phyloP scores from a whole-genome alignment of 1,284 basidiomycete genomes.

The Taiwanofungus camphoratus region DNA sequence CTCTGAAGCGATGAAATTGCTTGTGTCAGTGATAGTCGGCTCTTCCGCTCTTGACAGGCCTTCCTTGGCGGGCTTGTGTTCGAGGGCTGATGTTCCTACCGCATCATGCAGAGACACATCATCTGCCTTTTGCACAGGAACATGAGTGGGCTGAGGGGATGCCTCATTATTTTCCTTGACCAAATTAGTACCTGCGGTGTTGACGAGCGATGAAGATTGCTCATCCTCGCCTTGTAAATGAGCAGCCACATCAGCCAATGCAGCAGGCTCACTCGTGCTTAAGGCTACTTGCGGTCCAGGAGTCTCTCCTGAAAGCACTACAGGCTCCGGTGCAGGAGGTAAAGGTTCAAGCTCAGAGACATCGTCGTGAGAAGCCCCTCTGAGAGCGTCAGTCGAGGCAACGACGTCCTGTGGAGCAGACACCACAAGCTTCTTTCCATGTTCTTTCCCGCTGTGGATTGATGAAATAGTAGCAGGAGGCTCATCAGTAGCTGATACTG shows the following conservation, averaged over 20 bases:
- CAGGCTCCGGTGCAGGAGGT: conserved; percentile 29
- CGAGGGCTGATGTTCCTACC: too few species aligned
- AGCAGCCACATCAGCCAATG: conserved; percentile 17
- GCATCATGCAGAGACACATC: too few species aligned
- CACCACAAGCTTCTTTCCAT: conserved; percentile 17
- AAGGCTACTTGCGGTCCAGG: conserved; percentile 33
- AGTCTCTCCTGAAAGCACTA: conserved; percentile 33
- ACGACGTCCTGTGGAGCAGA: conserved; percentile 12
- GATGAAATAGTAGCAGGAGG: conserved; percentile 8
- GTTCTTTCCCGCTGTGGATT: conserved; percentile 19
- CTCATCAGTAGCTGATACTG: conserved; percentile 9
- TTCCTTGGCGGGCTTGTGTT: too few species aligned
- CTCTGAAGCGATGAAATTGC: too few species aligned
- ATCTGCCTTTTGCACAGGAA: too few species aligned
- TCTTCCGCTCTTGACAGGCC: too few species aligned
- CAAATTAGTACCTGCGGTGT: conserved; percentile 1
- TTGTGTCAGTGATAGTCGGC: too few species aligned
- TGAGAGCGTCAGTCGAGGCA: conserved; percentile 6
- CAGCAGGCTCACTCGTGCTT: conserved; percentile 24
- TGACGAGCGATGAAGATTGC: conserved; percentile 12
- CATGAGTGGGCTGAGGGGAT: too few species aligned
- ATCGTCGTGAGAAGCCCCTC: not conserved
- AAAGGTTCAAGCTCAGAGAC: conserved; percentile 15
- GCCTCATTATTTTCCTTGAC: too few species aligned
- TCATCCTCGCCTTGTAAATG: not conserved